Conservation (phyloP, 495 filamentous ascomycete genomes). For the Aspergillus haitiensis region DNA sequence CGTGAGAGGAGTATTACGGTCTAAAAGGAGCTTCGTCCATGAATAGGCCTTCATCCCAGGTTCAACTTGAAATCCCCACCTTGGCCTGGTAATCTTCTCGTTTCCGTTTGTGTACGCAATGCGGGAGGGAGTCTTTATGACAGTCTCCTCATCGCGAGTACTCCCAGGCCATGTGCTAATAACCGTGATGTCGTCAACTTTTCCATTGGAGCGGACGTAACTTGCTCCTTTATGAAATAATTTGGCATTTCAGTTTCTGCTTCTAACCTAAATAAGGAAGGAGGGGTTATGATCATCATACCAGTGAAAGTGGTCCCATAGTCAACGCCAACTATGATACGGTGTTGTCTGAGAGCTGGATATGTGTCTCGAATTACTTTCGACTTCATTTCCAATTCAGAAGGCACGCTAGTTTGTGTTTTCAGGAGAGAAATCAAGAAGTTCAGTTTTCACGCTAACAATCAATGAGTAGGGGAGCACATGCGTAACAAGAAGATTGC, state of each 20-base stretch:
- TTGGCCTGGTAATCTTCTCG: not conserved
- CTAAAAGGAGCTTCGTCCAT: slow-evolving; percentile 30
- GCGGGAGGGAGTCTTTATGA: slow-evolving; percentile 17
- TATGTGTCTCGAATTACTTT: too few species aligned
- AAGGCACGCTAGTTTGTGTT: not conserved
- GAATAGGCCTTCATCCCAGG: slow-evolving; percentile 20
- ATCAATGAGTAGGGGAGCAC: too few species aligned
- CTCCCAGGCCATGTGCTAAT: slow-evolving; percentile 16
- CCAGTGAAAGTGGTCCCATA: slow-evolving; percentile 21
- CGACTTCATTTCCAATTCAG: too few species aligned
- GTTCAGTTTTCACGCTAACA: too few species aligned
- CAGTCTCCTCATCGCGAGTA: slow-evolving; percentile 9
- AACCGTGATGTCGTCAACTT: slow-evolving; percentile 6
- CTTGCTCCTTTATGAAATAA: slow-evolving; percentile 3
- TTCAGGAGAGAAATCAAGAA: not conserved
- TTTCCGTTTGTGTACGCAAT: slow-evolving; percentile 11
- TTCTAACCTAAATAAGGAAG: not conserved
- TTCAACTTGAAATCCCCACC: slow-evolving; percentile 19
- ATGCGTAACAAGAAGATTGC: too few species aligned
- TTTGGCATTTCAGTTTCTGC: too few species aligned
- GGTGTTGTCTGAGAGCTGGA: not conserved
- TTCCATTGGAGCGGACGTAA: slow-evolving; percentile 14
- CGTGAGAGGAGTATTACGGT: slow-evolving; percentile 7
- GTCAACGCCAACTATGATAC: slow-evolving; percentile 18
- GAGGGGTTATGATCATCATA: not conserved